Conservation (phyloP, 208 protist species). For the Balamuthia mandrillaris region DNA sequence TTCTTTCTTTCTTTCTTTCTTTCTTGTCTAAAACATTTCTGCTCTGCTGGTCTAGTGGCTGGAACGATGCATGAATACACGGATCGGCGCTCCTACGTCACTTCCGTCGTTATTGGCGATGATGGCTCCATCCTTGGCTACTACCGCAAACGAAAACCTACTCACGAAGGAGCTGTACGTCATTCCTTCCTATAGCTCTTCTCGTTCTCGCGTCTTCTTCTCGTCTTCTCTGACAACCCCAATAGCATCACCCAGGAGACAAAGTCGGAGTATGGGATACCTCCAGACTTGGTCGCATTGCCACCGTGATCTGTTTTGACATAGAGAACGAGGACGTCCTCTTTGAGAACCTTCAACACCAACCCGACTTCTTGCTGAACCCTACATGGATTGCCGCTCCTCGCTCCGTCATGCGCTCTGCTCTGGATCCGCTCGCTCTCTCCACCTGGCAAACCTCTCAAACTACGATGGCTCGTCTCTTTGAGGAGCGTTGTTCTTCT, state of each 20-base stretch:
- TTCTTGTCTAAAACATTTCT: too few species aligned
- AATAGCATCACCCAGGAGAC: not conserved
- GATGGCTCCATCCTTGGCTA: not conserved
- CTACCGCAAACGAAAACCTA: constrained; percentile 20
- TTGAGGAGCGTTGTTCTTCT: constrained; percentile 15
- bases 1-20: too few species aligned
- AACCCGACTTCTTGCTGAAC: constrained; percentile 30
- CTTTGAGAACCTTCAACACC: constrained; percentile 7
- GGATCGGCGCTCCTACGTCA: not conserved
- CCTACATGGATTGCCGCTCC: constrained; percentile 21
- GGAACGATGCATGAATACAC: not conserved
- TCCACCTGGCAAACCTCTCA: not conserved
- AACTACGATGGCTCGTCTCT: constrained; percentile 36
- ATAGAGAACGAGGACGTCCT: constrained; percentile 40
- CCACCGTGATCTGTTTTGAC: constrained; percentile 45
- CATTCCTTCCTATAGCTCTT: not conserved
- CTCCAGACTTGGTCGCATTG: not conserved
- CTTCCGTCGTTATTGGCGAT: not conserved
- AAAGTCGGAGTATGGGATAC: constrained; percentile 23
- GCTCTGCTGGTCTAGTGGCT: too few species aligned
- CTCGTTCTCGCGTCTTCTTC: not conserved
- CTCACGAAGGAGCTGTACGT: not conserved
- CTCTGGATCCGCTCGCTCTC: not conserved
- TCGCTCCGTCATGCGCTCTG: not conserved
- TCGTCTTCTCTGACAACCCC: too few species aligned